A percentile compares a stretch with the other conserved stretches of the same genome.
Evolutionary conservation across 148 eudicot species (phyloP).

Genomic region (Vaccinium vitisidaea): DNA sequence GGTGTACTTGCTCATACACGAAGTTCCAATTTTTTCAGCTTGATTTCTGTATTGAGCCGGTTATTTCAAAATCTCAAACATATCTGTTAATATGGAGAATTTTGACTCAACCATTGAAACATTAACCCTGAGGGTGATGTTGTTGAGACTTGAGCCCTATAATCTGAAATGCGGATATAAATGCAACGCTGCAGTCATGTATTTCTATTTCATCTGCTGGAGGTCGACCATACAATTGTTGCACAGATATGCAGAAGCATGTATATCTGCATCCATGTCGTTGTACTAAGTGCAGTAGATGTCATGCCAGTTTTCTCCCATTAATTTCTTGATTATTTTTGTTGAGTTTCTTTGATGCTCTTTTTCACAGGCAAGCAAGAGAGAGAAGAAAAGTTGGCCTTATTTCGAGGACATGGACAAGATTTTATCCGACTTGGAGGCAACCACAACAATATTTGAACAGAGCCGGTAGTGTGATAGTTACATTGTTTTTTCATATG

Average conservation of each 20-base stretch:
- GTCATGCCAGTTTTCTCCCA: neutral
- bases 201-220: neutral
- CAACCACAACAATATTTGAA: conserved; percentile 5
- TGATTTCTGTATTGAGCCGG: neutral
- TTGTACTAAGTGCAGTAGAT: neutral
- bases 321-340: neutral
- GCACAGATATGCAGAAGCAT: neutral
- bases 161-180: neutral
- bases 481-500: neutral
- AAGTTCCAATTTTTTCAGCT: neutral
- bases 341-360: neutral
- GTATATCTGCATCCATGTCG: neutral
- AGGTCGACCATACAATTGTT: neutral
- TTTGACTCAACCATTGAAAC: neutral
- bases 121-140: neutral
- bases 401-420: conserved; percentile 58
- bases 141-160: neutral
- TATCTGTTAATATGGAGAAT: neutral
- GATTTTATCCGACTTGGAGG: conserved; percentile 55
- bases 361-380: conserved; percentile 64
- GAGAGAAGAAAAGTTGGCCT: conserved; percentile 62
- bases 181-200: too few relatives aligned
- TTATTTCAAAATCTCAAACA: neutral
- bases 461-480: neutral
- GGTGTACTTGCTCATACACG: too few relatives aligned